phyloP scores from a whole-genome alignment of 164 flowering plant species.

The Berberis vulgaris region DNA sequence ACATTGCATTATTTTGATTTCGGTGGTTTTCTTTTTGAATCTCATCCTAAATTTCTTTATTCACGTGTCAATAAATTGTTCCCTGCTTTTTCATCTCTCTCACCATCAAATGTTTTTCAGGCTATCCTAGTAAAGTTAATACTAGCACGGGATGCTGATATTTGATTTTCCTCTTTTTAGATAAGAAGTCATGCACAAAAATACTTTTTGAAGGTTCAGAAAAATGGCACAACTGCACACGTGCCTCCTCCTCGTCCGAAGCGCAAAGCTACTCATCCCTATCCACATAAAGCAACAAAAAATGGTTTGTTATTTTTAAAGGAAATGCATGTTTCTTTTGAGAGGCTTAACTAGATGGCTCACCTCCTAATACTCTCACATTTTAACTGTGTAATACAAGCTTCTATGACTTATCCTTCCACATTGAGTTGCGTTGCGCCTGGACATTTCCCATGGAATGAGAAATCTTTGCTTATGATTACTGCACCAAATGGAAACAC shows the following conservation, averaged over 20 bases:
- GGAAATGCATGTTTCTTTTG: neutral
- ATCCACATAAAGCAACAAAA: constrained; percentile 83
- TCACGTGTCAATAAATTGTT: too few species aligned
- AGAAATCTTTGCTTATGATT: constrained; percentile 40
- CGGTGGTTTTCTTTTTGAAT: too few species aligned
- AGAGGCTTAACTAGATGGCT: neutral
- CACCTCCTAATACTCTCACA: constrained; percentile 7
- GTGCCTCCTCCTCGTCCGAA: constrained; percentile 98
- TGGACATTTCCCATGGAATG: constrained; percentile 57
- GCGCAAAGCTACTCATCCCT: constrained; percentile 92
- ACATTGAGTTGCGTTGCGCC: constrained; percentile 36
- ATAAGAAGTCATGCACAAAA: constrained; percentile 96
- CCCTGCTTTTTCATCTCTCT: too few species aligned
- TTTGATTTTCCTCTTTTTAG: constrained; percentile 33
- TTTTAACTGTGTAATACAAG: constrained; percentile 21
- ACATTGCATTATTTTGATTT: too few species aligned
- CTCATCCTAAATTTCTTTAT: too few species aligned
- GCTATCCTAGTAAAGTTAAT: too few species aligned
- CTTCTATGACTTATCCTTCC: constrained; percentile 46
- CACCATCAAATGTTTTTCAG: too few species aligned
- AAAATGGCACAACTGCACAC: constrained; percentile 79
- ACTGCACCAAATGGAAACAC: constrained; percentile 28
- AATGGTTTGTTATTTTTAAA: constrained; percentile 43
- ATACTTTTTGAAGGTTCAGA: constrained; percentile 91
- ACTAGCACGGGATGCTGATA: neutral